Evolutionary conservation across 805 yeast species (phyloP).

Genomic region (Wickerhamomyces rabaulensis): DNA sequence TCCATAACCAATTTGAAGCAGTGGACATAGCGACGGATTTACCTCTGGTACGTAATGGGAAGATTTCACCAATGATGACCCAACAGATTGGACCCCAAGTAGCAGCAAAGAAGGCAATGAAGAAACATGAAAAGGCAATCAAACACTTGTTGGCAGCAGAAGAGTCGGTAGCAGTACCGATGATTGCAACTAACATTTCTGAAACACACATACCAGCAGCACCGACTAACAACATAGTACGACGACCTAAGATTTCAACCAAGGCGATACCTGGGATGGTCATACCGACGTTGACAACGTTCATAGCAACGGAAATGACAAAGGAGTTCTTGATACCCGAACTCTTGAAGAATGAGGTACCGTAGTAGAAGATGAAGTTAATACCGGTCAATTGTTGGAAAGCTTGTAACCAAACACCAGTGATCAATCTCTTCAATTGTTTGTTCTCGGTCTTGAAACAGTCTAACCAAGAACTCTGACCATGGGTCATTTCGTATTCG

Average conservation of each 20-base stretch:
- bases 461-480: slow-evolving; percentile 27
- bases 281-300: slow-evolving; percentile 41
- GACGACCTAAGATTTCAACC: slow-evolving; percentile 62
- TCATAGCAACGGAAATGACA: slow-evolving; percentile 35
- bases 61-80: slow-evolving; percentile 58
- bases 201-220: slow-evolving; percentile 58
- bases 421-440: slow-evolving; percentile 38
- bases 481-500: slow-evolving; percentile 36
- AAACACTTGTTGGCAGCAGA: slow-evolving; percentile 38
- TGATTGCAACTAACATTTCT: slow-evolving; percentile 56
- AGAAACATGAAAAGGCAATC: slow-evolving; percentile 50
- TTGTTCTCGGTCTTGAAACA: slow-evolving; percentile 31
- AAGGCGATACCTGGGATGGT: slow-evolving; percentile 51
- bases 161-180: slow-evolving; percentile 26
- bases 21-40: slow-evolving; percentile 67
- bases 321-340: slow-evolving; percentile 45
- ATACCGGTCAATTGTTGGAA: slow-evolving; percentile 72
- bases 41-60: slow-evolving; percentile 71
- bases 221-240: slow-evolving; percentile 55
- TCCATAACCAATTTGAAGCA: slow-evolving; percentile 77
- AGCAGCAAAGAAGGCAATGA: slow-evolving; percentile 72
- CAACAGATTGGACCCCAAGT: slow-evolving; percentile 84
- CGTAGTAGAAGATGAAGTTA: slow-evolving; percentile 67
- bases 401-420: slow-evolving; percentile 38
- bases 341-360: slow-evolving; percentile 54